A percentile compares a stretch with the other conserved stretches of the same genome.
Evolutionary conservation across 163 green algal species (phyloP).

Genomic region (Chlamydomonas reinhardtii): DNA sequence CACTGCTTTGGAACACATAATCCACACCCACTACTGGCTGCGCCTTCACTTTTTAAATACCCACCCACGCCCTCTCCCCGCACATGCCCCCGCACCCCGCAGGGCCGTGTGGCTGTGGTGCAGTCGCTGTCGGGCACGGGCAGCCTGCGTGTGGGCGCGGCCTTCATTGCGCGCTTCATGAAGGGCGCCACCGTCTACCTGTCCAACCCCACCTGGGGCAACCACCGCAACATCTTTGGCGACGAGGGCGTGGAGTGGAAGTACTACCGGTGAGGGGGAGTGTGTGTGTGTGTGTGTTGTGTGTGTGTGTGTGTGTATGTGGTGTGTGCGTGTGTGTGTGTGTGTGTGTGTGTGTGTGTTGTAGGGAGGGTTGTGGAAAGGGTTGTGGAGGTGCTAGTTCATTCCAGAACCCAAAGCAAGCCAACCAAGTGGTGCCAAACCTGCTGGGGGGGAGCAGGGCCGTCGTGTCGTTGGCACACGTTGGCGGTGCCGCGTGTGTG

Average conservation of each 20-base stretch:
- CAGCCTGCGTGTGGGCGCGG: slow-evolving; percentile 90
- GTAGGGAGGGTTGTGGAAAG: too few species aligned
- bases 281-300: background rate
- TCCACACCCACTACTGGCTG: too few species aligned
- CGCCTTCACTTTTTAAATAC: too few species aligned
- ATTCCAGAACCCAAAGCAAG: too few species aligned
- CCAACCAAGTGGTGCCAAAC: too few species aligned
- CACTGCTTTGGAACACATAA: too few species aligned
- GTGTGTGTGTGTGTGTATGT: background rate
- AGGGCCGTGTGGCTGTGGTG: slow-evolving; percentile 80
- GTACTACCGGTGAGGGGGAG: slow-evolving; percentile 83
- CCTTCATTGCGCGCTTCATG: slow-evolving; percentile 94
- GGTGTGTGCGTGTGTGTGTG: too few species aligned
- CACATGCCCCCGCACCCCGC: background rate
- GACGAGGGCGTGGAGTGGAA: slow-evolving; percentile 91
- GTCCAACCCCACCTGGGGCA: slow-evolving; percentile 91
- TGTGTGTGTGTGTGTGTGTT: too few species aligned
- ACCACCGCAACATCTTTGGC: slow-evolving; percentile 97
- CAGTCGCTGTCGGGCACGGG: slow-evolving; percentile 97
- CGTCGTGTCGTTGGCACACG: too few species aligned
- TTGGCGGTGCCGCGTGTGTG: too few species aligned
- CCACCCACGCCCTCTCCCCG: background rate
- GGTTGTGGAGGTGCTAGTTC: too few species aligned
- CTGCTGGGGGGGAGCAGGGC: too few species aligned
- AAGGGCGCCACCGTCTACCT: slow-evolving; percentile 84